Evolutionary conservation across 1,284 basidiomycete genomes (phyloP), one percentile per base, ranked within the genome.

Genomic region (Moniliella sp.): DNA sequence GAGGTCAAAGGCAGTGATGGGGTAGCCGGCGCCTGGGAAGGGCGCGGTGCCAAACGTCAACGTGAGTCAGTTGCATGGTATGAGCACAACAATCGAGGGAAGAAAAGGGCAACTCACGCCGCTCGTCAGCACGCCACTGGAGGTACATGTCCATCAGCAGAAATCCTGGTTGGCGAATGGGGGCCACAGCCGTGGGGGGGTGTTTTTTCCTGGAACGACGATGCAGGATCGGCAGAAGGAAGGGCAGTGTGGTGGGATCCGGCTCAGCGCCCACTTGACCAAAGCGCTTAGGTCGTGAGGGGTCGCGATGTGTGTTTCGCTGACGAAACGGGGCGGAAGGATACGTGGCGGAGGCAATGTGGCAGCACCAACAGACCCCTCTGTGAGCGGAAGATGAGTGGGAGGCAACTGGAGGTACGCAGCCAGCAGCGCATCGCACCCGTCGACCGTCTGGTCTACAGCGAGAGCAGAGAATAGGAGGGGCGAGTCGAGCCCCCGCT

Each of bases 401-500:
- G 21, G 7, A 7, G 21, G 21, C 15, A 30, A 18, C 7, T 23
- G 27, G 7, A 37, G 15, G 28, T 38, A 48, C 18, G 37, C 27
- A 11, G 30, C 31, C 33, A 59, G 45, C 10, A 59, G 38, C 2
- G 48, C 47, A 3, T 32, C 31, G 5, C 43, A 41, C 15, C 40
- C 47, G 29, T 37, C 7, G 7, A 49, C 36, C 1, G 50, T 54
- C 3, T 57, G 46, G 25, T 51, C 54, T 2, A 51, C 34, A 1
- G 56, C 56, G 50, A 56, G 51, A 2, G 50, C 51, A 15, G 54
- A 56, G 30, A 59, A 53, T 31, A 59, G 48, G 23, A 54, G 43
- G 5, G 54, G 51, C 13, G 41, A 38, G 32, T 55, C 54, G 5
- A 56, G 43, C n/a, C n/a, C n/a, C n/a, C n/a, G n/a, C n/a, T n/a